Conservation (phyloP, 176 grass and related monocot genomes). For the Microstegium vimineum region DNA sequence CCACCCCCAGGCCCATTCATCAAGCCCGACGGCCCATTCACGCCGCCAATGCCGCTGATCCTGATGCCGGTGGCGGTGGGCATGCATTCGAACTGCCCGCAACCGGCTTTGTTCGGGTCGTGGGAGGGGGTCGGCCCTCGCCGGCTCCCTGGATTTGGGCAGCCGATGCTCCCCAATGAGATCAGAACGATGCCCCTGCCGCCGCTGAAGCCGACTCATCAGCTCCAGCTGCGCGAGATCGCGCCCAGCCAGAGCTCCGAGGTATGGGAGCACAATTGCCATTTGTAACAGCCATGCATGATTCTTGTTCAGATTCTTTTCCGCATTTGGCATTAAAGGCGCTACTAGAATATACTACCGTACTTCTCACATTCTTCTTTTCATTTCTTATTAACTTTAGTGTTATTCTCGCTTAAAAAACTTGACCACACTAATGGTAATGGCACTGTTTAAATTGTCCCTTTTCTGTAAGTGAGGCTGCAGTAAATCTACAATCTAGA, state of each 20-base stretch:
- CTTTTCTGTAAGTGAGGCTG: not conserved
- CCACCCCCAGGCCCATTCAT: not conserved
- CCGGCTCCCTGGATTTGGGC: not conserved
- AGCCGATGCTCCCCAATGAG: not conserved
- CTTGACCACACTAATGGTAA: not conserved
- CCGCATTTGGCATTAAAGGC: not conserved
- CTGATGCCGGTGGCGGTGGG: not conserved
- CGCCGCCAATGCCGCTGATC: not conserved
- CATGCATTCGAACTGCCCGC: not conserved
- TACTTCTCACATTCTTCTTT: not conserved
- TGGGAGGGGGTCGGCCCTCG: not conserved
- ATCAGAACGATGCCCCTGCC: not conserved
- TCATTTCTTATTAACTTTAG: not conserved
- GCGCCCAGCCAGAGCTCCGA: slow-evolving; percentile 1
- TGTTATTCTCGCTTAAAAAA: not conserved
- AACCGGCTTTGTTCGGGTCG: not conserved
- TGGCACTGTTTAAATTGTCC: no score
- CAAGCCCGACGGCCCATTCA: not conserved
- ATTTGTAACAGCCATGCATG: not conserved
- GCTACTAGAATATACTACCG: not conserved
- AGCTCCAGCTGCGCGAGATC: slow-evolving; percentile 20
- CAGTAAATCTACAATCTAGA: not conserved
- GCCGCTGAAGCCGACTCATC: not conserved
- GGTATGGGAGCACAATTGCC: not conserved
- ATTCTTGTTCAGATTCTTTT: not conserved